Conservation (phyloP, 495 filamentous ascomycete species). For the Tuber magnatum region DNA sequence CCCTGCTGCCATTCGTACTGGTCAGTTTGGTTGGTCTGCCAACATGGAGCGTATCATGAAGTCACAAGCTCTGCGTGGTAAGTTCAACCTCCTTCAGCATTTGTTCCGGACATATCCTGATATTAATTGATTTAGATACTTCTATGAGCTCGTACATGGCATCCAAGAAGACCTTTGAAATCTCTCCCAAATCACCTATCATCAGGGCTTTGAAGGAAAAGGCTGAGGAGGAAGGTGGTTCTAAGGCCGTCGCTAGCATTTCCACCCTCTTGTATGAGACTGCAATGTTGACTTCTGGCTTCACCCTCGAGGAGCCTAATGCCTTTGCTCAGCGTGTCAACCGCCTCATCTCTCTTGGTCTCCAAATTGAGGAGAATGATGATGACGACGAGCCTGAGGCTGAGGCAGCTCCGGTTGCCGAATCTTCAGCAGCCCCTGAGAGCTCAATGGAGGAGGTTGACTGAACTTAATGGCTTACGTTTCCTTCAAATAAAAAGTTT, state of each 20-base stretch:
- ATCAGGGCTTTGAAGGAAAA: conserved; percentile 98
- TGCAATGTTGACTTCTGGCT: conserved; percentile 93
- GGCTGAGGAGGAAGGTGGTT: conserved; percentile 94
- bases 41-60: conserved; percentile 99
- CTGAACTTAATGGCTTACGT: conserved; percentile 42
- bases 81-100: neutral
- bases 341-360: conserved; percentile 91
- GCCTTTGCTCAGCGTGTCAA: conserved; percentile 97
- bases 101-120: neutral
- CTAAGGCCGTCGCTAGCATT: conserved; percentile 95
- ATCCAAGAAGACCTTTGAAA: conserved; percentile 99
- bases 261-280: conserved; percentile 97
- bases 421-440: conserved; percentile 49
- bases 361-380: conserved; percentile 90
- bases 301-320: conserved; percentile 98
- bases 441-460: conserved; percentile 64
- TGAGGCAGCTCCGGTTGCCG: conserved; percentile 52
- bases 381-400: conserved; percentile 61
- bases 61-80: conserved; percentile 90
- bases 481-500: conserved; percentile 27
- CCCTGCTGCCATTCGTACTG: conserved; percentile 97
- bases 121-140: conserved; percentile 52
- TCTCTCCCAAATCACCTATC: conserved; percentile 96
- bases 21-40: conserved; percentile 99
- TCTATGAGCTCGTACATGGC: conserved; percentile 99